Base-by-base conservation (phyloP, 495 filamentous ascomycete species). In the Cladorrhinum samala region DNA sequence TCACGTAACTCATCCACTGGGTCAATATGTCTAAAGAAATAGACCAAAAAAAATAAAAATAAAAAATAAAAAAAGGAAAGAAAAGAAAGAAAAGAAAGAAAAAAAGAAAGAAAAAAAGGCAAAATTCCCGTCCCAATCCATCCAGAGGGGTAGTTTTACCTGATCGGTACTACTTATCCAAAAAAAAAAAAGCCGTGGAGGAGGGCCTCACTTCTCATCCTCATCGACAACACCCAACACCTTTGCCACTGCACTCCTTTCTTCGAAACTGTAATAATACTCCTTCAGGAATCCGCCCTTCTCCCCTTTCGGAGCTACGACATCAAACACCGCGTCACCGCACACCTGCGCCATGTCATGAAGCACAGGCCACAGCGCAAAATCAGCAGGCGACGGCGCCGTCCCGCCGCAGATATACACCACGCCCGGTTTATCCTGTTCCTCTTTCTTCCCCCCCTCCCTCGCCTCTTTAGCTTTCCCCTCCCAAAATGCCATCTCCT, bases 321-420 rank as follows among this genome's bases (percentile, higher is more conserved):
- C 27, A 33, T 33, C 27, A 33, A 60, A 56, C 56, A 36, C 60
- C 57, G 52, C 71, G 50, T 39, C 55, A 46, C 46, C 61, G 24
- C 64, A 63, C 6, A 52, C 56, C 19, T 42, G 23, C 14, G 80
- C 68, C 9, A 88, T 76, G 24, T 83, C 77, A 46, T 83, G 65
- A 38, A 92, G 67, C 9, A 88, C 75, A 0, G 88, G 87, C 84
- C 84, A 90, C 9, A 88, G 69, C 0, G 82, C 80, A 59, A 81
- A 89, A 63, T 92, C 88, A 9, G 82, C 85, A 14, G 88, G 72
- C 2, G 27, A 33, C 27, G n/a, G n/a, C n/a, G 27, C 27, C 6
- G 27, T 33, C 27, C 6, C 5, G 11, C 27, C 27, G 11, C 27
- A 33, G 5, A 33, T 33, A 9, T 47, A 23, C 45, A 9, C 24